phyloP scores from a whole-genome alignment of 306 rosid species.

The Luffa acutangula region DNA sequence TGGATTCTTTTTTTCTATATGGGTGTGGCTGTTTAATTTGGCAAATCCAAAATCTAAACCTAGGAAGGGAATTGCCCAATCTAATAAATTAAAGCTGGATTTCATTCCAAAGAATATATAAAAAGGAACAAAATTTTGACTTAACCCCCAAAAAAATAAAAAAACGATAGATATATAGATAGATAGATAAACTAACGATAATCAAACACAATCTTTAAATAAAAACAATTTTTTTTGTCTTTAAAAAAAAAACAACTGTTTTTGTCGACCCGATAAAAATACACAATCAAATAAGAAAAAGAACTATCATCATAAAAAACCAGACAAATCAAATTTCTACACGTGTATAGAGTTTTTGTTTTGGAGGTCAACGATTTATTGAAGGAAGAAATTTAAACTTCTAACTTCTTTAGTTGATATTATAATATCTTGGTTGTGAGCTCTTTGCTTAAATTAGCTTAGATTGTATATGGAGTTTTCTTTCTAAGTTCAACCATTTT shows the following conservation, averaged over 20 bases:
- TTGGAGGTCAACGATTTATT: too few relatives aligned
- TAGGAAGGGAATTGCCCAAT: background rate
- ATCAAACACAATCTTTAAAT: background rate
- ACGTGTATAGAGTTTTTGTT: too few relatives aligned
- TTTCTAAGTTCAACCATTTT: too few relatives aligned
- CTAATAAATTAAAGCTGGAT: background rate
- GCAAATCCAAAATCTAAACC: background rate
- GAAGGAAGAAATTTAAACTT: too few relatives aligned
- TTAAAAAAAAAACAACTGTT: background rate
- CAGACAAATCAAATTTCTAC: background rate
- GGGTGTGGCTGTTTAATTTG: conserved; percentile 1
- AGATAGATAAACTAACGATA: background rate
- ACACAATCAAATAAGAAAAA: background rate
- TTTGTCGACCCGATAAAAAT: background rate
- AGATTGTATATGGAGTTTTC: too few relatives aligned
- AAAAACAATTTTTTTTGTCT: background rate
- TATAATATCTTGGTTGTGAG: too few relatives aligned
- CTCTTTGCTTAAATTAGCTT: too few relatives aligned
- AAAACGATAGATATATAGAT: background rate
- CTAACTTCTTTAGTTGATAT: too few relatives aligned
- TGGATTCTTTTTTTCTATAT: background rate
- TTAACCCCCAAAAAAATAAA: background rate
- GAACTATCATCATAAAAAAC: background rate
- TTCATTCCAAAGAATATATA: background rate
- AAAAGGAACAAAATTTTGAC: background rate